These are phyloP conservation scores for Allium cepa DNA, from an alignment of 106 monocot genomes.

Conservation along the genomic window DNA sequence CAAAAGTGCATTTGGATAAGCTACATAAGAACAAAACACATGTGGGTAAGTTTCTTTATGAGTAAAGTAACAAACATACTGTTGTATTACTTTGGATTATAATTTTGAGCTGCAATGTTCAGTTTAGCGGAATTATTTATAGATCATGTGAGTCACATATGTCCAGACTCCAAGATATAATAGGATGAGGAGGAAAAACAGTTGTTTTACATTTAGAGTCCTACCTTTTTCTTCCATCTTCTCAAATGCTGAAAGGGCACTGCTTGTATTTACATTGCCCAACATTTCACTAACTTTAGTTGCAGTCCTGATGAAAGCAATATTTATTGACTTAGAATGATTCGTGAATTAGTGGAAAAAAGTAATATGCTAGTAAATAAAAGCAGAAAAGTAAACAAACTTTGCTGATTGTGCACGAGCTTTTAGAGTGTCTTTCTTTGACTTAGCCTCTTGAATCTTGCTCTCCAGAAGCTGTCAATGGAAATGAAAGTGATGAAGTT, in stretches of 20 bases:
- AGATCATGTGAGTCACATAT: no score
- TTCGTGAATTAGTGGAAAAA: not conserved
- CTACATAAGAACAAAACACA: no score
- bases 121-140: no score
- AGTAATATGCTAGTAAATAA: not conserved
- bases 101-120: no score
- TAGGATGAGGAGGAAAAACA: no score
- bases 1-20: no score
- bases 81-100: no score
- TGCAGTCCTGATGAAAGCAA: constrained; percentile 61
- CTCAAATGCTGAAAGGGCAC: constrained; percentile 97
- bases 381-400: constrained; percentile 32
- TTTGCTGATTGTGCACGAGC: constrained; percentile 97
- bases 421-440: constrained; percentile 97
- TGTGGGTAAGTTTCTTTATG: no score
- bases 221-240: constrained; percentile 98
- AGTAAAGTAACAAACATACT: no score
- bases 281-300: constrained; percentile 98
- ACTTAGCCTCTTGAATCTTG: constrained; percentile 96
- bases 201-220: not conserved
- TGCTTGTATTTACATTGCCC: constrained; percentile 97
- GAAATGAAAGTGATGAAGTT: not conserved
- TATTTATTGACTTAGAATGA: not conserved
- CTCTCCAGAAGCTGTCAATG: constrained; percentile 83
- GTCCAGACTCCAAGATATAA: no score